Conservation (phyloP, 345 rosid genomes). For the Theobroma cacao region DNA sequence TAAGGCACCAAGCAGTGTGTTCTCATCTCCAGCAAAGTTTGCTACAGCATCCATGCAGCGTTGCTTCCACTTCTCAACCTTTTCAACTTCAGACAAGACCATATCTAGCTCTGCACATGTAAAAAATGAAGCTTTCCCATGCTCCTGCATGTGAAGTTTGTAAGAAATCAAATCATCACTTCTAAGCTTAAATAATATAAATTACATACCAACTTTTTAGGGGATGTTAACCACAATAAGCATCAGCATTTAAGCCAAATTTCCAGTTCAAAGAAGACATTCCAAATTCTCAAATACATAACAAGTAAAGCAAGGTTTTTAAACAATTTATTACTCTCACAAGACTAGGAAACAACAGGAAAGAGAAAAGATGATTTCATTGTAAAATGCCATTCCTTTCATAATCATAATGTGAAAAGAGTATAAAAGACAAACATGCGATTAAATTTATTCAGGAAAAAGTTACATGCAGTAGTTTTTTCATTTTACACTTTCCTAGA, state of each 20-base stretch:
- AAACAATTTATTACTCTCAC: not conserved
- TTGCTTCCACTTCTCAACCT: conserved; percentile 60
- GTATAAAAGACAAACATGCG: not conserved
- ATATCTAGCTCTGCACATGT: conserved; percentile 49
- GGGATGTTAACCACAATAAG: not conserved
- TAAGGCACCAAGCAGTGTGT: conserved; percentile 33
- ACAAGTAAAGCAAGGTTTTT: not conserved
- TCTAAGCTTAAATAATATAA: not conserved
- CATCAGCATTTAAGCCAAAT: not conserved
- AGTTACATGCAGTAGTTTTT: not conserved
- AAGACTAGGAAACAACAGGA: not conserved
- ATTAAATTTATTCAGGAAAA: not conserved
- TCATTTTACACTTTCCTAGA: not conserved
- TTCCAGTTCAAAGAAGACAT: not conserved
- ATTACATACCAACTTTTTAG: not conserved
- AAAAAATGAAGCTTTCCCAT: conserved; percentile 45
- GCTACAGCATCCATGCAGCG: conserved; percentile 31
- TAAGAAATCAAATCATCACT: not conserved
- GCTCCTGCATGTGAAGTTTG: conserved; percentile 40
- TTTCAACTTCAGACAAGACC: conserved; percentile 47
- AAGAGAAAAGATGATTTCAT: not conserved
- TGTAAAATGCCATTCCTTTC: not conserved
- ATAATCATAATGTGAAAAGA: not conserved
- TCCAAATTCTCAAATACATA: not conserved
- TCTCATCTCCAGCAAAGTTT: conserved; percentile 30